Evolutionary conservation across 2,329 filamentous ascomycete genomes (phyloP).

Genomic region (Arachnomyces sp.): DNA sequence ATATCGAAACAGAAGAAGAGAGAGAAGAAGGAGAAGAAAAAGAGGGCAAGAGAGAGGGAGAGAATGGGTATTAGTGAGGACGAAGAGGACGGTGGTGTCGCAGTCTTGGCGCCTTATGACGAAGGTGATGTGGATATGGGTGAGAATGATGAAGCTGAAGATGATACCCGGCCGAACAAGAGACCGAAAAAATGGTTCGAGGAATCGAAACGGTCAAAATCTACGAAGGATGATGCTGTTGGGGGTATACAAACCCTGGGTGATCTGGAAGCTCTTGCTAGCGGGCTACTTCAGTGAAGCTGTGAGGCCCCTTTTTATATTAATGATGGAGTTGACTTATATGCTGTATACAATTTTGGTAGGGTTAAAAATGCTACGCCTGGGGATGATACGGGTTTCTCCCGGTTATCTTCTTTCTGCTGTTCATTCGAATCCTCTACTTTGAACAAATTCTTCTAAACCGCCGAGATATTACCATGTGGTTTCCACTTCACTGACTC

Average conservation of each 20-base stretch:
- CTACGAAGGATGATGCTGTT: constrained; percentile 17
- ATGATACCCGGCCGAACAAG: constrained; percentile 28
- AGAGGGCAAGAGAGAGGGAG: constrained; percentile 52
- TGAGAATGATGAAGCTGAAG: constrained; percentile 15
- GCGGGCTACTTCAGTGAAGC: constrained; percentile 32
- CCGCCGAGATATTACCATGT: too few species aligned
- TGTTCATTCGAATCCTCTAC: too few species aligned
- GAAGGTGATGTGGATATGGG: constrained; percentile 15
- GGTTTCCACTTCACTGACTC: too few species aligned
- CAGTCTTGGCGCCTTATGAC: constrained; percentile 25
- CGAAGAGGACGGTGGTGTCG: constrained; percentile 35
- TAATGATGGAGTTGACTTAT: too few species aligned
- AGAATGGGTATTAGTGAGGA: constrained; percentile 56
- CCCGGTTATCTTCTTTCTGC: too few species aligned
- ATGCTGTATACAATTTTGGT: too few species aligned
- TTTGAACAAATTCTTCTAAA: too few species aligned
- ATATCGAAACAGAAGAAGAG: constrained; percentile 65
- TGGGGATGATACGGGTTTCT: too few species aligned
- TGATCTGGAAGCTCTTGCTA: constrained; percentile 41
- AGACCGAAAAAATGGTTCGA: constrained; percentile 35
- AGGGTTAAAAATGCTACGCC: too few species aligned
- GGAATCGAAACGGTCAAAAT: constrained; percentile 16
- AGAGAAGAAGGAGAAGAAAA: constrained; percentile 42
- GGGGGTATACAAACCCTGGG: constrained; percentile 36
- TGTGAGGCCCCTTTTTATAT: too few species aligned